phyloP scores from a whole-genome alignment of 495 filamentous ascomycete genomes.

The Hypoxylon cercidicola region DNA sequence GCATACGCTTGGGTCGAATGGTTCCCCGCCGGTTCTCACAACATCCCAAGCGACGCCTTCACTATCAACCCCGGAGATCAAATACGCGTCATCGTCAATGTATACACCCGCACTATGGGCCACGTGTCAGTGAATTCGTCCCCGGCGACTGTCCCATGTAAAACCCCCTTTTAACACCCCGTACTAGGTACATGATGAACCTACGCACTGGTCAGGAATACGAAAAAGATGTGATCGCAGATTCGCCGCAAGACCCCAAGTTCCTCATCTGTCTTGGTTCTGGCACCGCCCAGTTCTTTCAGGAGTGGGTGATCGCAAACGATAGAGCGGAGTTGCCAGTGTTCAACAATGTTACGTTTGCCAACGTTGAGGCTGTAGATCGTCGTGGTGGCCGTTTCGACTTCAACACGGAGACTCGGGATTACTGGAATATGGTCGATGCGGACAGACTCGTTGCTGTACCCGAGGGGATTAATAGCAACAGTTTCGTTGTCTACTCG shows the following conservation, averaged over 20 bases:
- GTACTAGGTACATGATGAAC: slow-evolving; percentile 10
- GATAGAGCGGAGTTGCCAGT: slow-evolving; percentile 7
- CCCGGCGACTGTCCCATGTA: neutral
- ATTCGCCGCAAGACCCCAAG: slow-evolving; percentile 8
- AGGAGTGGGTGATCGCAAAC: slow-evolving; percentile 15
- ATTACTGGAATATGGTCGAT: slow-evolving; percentile 21
- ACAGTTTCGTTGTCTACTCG: slow-evolving; percentile 21
- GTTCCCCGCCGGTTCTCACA: slow-evolving; percentile 8
- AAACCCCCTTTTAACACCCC: neutral
- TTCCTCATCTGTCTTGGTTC: slow-evolving; percentile 19
- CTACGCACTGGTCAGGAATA: slow-evolving; percentile 7
- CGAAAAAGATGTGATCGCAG: slow-evolving; percentile 3
- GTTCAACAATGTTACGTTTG: slow-evolving; percentile 26
- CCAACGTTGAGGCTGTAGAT: slow-evolving; percentile 1
- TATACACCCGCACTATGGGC: slow-evolving; percentile 10
- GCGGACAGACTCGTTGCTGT: slow-evolving; percentile 3
- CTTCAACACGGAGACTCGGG: neutral
- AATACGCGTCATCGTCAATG: neutral
- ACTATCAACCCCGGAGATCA: slow-evolving; percentile 9
- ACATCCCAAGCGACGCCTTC: neutral
- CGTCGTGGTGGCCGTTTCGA: slow-evolving; percentile 4
- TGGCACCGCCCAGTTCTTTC: slow-evolving; percentile 18
- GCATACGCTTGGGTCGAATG: slow-evolving; percentile 13
- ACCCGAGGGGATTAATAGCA: slow-evolving; percentile 1
- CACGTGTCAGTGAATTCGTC: slow-evolving; percentile 8